phyloP scores from a whole-genome alignment of 257 asterid species.

The Petunia secreta region DNA sequence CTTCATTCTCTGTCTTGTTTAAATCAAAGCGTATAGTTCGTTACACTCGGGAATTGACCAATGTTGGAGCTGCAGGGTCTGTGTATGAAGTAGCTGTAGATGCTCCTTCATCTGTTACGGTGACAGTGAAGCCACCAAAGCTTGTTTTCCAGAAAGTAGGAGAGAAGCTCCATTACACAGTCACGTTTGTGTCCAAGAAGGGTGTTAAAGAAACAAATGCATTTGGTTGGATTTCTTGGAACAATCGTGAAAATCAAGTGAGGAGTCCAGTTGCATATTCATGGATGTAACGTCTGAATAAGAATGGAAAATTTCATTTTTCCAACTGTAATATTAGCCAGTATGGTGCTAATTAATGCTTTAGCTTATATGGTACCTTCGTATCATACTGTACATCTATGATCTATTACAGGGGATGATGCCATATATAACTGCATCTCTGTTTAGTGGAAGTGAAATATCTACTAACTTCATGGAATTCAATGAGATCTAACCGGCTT shows the following conservation, averaged over 20 bases:
- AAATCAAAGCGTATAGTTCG: constrained; percentile 52
- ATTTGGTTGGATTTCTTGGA: constrained; percentile 82
- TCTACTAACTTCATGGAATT: background rate
- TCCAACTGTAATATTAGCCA: background rate
- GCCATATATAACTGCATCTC: background rate
- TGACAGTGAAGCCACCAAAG: constrained; percentile 57
- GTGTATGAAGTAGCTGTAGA: constrained; percentile 45
- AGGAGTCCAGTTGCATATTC: constrained; percentile 73
- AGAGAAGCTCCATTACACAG: constrained; percentile 54
- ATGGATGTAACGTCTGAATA: constrained; percentile 42
- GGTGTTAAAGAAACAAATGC: constrained; percentile 38
- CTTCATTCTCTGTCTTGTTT: constrained; percentile 74
- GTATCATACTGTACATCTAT: background rate
- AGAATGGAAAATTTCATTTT: background rate
- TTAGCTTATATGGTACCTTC: background rate
- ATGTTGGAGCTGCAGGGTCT: constrained; percentile 64
- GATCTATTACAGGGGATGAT: background rate
- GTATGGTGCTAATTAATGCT: background rate
- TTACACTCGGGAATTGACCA: constrained; percentile 68
- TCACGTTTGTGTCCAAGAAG: constrained; percentile 60
- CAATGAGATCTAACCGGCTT: too few species aligned
- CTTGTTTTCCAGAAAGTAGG: constrained; percentile 60
- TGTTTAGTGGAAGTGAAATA: background rate
- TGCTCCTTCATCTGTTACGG: constrained; percentile 52
- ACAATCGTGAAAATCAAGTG: constrained; percentile 53